A percentile compares a stretch with the other conserved stretches of the same genome.
phyloP scores from a whole-genome alignment of 306 rosid species.

The Cucurbita pepo region DNA sequence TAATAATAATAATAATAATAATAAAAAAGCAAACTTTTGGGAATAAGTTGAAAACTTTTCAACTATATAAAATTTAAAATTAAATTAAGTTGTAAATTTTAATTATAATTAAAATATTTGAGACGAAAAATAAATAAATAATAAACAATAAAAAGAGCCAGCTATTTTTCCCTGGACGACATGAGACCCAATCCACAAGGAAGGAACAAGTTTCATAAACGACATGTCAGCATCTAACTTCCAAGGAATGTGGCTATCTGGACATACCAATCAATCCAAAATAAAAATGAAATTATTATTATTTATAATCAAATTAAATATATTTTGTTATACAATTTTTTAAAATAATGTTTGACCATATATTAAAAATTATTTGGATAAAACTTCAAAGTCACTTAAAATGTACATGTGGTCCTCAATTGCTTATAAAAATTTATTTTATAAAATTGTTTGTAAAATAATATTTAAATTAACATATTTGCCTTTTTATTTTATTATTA shows the following conservation, averaged over 20 bases:
- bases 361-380: neutral
- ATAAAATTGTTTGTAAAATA: neutral
- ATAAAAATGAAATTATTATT: neutral
- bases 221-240: neutral
- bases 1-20: too few species aligned
- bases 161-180: neutral
- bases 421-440: neutral
- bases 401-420: neutral
- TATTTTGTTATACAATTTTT: neutral
- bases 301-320: too few species aligned
- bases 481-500: too few species aligned
- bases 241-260: slow-evolving; percentile 1
- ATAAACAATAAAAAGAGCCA: neutral
- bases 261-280: neutral
- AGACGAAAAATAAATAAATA: too few species aligned
- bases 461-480: too few species aligned
- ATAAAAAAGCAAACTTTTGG: too few species aligned
- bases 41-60: too few species aligned
- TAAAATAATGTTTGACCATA: neutral
- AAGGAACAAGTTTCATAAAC: neutral
- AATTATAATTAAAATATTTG: too few species aligned
- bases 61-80: too few species aligned
- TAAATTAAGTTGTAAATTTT: too few species aligned
- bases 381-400: neutral
- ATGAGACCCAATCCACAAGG: neutral